phyloP scores from a whole-genome alignment of 2,329 filamentous ascomycete genomes.

The Penicillium aurantiogriseum region DNA sequence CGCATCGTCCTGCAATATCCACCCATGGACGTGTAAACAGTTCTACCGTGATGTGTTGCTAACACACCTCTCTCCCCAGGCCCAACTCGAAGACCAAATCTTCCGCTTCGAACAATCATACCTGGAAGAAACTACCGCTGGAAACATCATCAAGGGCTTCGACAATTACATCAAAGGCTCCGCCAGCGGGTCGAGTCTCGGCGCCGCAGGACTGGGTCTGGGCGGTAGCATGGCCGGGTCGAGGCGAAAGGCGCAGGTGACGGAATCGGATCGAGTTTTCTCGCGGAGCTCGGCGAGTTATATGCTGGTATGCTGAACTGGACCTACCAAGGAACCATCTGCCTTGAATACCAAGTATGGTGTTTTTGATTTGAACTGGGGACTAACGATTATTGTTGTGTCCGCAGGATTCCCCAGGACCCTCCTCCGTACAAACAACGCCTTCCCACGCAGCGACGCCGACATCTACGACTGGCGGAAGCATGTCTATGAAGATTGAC shows the following conservation, averaged over 20 bases:
- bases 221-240: conserved; percentile 26
- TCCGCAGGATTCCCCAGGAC: conserved; percentile 42
- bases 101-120: conserved; percentile 80
- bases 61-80: conserved; percentile 38
- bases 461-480: conserved; percentile 37
- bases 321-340: background rate
- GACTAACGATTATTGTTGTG: background rate
- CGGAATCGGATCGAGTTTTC: conserved; percentile 49
- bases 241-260: conserved; percentile 47
- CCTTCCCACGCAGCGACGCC: conserved; percentile 49
- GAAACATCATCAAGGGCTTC: conserved; percentile 97
- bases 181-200: conserved; percentile 50
- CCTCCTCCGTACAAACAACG: conserved; percentile 47
- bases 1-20: background rate
- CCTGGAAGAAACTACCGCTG: conserved; percentile 79
- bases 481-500: conserved; percentile 26
- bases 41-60: background rate
- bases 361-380: background rate
- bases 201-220: conserved; percentile 34
- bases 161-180: conserved; percentile 96
- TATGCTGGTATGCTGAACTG: conserved; percentile 37
- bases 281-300: conserved; percentile 50
- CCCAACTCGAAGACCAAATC: conserved; percentile 74
- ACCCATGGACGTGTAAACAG: background rate
- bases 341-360: background rate